These are phyloP conservation scores for Debaryomyces psychrophilus DNA, from an alignment of 1,139 yeast species.

Conservation along the genomic window DNA sequence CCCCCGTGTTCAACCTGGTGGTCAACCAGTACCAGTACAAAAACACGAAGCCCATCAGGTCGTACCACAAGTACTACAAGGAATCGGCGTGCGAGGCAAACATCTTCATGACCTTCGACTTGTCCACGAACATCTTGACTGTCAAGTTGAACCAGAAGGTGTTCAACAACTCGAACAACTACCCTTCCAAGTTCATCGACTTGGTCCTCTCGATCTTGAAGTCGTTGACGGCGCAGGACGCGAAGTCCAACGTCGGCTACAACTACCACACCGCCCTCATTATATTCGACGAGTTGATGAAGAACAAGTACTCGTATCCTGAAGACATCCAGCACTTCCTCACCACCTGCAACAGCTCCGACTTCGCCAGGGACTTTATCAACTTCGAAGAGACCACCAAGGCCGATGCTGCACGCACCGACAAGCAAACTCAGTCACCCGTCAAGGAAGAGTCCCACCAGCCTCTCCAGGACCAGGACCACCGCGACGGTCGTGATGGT, in stretches of 20 bases:
- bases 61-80: constrained; percentile 25
- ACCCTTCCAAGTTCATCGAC: constrained; percentile 19
- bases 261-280: constrained; percentile 30
- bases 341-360: constrained; percentile 28
- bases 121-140: constrained; percentile 29
- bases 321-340: constrained; percentile 27
- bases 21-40: constrained; percentile 24
- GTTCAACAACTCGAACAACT: constrained; percentile 21
- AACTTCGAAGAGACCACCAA: constrained; percentile 26
- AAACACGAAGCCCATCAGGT: constrained; percentile 31
- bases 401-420: constrained; percentile 2
- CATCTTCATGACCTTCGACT: constrained; percentile 31
- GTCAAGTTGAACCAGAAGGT: constrained; percentile 32
- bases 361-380: constrained; percentile 36
- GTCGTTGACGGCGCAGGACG: constrained; percentile 21
- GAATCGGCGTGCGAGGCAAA: constrained; percentile 25
- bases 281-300: constrained; percentile 30
- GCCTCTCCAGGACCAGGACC: background rate
- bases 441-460: background rate
- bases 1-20: constrained; percentile 14
- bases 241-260: constrained; percentile 21
- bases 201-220: constrained; percentile 17
- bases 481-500: background rate
- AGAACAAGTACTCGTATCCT: constrained; percentile 21
- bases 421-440: background rate